phyloP scores from a whole-genome alignment of 345 rosid genomes.

The Gossypium turneri region DNA sequence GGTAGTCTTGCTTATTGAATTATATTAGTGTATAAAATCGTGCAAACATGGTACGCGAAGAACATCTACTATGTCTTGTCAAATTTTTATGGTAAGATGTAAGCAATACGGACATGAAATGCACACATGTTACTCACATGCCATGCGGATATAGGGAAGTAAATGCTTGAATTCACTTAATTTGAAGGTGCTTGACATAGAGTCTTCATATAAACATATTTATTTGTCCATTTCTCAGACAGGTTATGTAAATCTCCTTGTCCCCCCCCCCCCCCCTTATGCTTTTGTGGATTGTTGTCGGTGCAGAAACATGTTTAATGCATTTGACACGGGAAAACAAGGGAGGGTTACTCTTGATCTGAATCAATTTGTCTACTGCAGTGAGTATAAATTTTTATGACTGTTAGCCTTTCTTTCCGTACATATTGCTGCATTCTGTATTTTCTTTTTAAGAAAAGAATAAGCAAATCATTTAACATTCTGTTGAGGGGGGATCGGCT shows the following conservation, averaged over 20 bases:
- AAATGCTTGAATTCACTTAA: neutral
- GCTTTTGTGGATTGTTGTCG: neutral
- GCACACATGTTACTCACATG: neutral
- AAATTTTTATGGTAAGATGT: neutral
- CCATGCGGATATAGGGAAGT: neutral
- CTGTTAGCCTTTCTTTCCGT: neutral
- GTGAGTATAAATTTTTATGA: slow-evolving; percentile 34
- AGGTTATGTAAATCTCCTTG: neutral
- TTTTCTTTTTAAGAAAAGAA: neutral
- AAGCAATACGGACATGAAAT: neutral
- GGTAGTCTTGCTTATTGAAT: neutral
- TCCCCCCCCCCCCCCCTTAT: too few relatives aligned
- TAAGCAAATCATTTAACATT: neutral
- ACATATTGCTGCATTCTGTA: neutral
- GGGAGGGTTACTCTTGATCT: slow-evolving; percentile 64
- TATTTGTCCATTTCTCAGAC: neutral
- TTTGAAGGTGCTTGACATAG: neutral
- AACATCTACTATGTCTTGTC: neutral
- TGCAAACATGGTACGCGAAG: neutral
- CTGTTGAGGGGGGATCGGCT: too few relatives aligned
- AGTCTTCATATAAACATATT: neutral
- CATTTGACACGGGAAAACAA: slow-evolving; percentile 69
- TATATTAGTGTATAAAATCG: neutral
- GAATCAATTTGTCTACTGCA: slow-evolving; percentile 63
- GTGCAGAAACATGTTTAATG: slow-evolving; percentile 56